These are phyloP conservation scores for Epichloe sylvatica DNA, from an alignment of 2,329 filamentous ascomycete genomes.

Conservation along the genomic window DNA sequence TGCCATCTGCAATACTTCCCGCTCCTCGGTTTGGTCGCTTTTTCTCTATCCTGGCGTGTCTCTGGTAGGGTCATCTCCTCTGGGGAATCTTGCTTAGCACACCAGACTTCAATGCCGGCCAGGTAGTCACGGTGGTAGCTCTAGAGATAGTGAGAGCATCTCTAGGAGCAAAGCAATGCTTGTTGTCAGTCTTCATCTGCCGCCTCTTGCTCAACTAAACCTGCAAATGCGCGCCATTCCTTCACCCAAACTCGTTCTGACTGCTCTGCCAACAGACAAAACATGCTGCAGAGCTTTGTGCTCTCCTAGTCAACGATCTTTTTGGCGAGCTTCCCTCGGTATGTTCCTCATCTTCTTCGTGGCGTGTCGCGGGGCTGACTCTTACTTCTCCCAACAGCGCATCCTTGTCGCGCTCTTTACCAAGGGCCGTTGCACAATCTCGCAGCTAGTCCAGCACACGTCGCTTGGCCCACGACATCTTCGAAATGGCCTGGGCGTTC, in stretches of 20 bases:
- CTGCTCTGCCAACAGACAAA: slow-evolving; percentile 38
- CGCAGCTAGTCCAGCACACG: slow-evolving; percentile 56
- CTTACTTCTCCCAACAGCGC: slow-evolving; percentile 40
- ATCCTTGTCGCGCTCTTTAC: slow-evolving; percentile 69
- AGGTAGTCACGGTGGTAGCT: slow-evolving; percentile 59
- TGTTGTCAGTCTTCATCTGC: slow-evolving; percentile 29
- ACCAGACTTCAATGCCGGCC: slow-evolving; percentile 37
- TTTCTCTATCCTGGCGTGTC: not conserved
- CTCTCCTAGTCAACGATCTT: slow-evolving; percentile 74
- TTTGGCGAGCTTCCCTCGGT: slow-evolving; percentile 89
- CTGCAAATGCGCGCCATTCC: slow-evolving; percentile 2
- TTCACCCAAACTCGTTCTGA: slow-evolving; percentile 10
- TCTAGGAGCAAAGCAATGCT: slow-evolving; percentile 55
- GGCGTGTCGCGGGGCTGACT: slow-evolving; percentile 15
- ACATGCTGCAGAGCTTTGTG: slow-evolving; percentile 74
- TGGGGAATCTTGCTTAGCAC: not conserved
- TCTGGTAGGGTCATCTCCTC: not conserved
- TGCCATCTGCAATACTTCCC: not conserved
- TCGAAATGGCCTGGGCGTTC: slow-evolving; percentile 66
- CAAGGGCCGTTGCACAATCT: slow-evolving; percentile 61
- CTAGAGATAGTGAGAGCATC: slow-evolving; percentile 67
- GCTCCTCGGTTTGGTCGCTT: not conserved
- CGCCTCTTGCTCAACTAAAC: slow-evolving; percentile 8
- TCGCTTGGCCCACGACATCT: slow-evolving; percentile 61
- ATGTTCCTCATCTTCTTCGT: slow-evolving; percentile 15